phyloP scores from a whole-genome alignment of 2,329 filamentous ascomycete genomes.

The Aureobasidium sp. region DNA sequence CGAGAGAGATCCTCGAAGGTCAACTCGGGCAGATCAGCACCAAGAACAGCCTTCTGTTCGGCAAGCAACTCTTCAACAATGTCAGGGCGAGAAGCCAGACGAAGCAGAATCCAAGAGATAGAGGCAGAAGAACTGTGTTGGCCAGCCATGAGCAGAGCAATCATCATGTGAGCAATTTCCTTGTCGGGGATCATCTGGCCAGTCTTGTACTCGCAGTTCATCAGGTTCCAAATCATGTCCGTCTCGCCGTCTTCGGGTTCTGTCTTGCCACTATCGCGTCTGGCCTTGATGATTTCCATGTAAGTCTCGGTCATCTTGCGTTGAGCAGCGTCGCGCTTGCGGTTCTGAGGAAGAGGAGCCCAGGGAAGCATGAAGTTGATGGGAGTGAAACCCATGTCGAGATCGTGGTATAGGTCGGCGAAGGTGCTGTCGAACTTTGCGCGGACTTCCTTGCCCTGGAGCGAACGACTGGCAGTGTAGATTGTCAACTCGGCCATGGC shows the following conservation, averaged over 20 bases:
- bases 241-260: constrained; percentile 35
- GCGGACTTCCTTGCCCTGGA: constrained; percentile 78
- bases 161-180: constrained; percentile 90
- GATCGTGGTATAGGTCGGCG: constrained; percentile 75
- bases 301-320: constrained; percentile 74
- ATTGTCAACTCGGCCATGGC: constrained; percentile 81
- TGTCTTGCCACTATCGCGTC: constrained; percentile 43
- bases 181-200: constrained; percentile 69
- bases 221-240: constrained; percentile 87
- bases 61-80: constrained; percentile 73
- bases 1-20: constrained; percentile 69
- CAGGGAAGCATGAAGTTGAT: constrained; percentile 88
- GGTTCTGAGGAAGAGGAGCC: constrained; percentile 83
- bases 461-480: constrained; percentile 76
- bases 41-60: constrained; percentile 69
- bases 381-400: constrained; percentile 82
- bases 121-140: constrained; percentile 85
- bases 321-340: constrained; percentile 70
- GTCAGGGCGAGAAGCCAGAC: constrained; percentile 66
- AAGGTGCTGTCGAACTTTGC: constrained; percentile 72
- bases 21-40: constrained; percentile 64
- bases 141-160: constrained; percentile 83
- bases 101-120: constrained; percentile 75
- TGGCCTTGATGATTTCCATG: constrained; percentile 69
- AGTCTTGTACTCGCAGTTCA: constrained; percentile 79